These are phyloP conservation scores for Kernera saxatilis DNA, from an alignment of 345 rosid genomes.

Conservation along the genomic window DNA sequence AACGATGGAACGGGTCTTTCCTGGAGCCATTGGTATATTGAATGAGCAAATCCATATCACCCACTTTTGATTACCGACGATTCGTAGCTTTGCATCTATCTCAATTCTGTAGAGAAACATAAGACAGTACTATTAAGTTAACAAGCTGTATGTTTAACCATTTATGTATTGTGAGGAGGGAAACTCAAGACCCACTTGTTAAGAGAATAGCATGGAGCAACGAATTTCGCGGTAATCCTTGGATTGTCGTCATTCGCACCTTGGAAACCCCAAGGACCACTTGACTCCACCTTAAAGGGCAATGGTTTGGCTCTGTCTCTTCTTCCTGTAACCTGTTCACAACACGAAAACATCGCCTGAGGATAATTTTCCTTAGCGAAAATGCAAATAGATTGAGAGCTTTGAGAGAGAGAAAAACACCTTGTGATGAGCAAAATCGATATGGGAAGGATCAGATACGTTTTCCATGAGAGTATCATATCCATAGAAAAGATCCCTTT, in stretches of 20 bases:
- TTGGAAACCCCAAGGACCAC: slow-evolving; percentile 86
- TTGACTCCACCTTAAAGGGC: slow-evolving; percentile 74
- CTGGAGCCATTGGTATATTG: slow-evolving; percentile 96
- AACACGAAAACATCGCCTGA: neutral
- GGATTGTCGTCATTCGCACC: slow-evolving; percentile 90
- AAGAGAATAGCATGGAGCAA: slow-evolving; percentile 84
- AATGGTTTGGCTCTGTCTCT: slow-evolving; percentile 96
- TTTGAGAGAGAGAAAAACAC: slow-evolving; percentile 24
- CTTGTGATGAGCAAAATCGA: slow-evolving; percentile 98
- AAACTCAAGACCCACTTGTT: slow-evolving; percentile 54
- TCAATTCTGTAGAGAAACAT: slow-evolving; percentile 50
- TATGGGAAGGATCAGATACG: slow-evolving; percentile 97
- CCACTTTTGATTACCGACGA: slow-evolving; percentile 86
- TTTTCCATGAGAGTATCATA: slow-evolving; percentile 98
- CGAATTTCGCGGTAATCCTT: slow-evolving; percentile 66
- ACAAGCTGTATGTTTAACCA: neutral
- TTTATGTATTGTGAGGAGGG: neutral
- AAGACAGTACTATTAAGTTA: neutral
- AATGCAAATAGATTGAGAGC: neutral
- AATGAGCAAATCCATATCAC: slow-evolving; percentile 94
- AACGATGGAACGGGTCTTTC: slow-evolving; percentile 92
- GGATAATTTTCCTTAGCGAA: neutral
- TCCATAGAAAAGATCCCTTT: slow-evolving; percentile 86
- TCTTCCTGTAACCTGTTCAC: slow-evolving; percentile 85
- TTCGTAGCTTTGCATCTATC: slow-evolving; percentile 80